Conservation (phyloP, 768 basidiomycete species). For the Lactifluus pinguis region DNA sequence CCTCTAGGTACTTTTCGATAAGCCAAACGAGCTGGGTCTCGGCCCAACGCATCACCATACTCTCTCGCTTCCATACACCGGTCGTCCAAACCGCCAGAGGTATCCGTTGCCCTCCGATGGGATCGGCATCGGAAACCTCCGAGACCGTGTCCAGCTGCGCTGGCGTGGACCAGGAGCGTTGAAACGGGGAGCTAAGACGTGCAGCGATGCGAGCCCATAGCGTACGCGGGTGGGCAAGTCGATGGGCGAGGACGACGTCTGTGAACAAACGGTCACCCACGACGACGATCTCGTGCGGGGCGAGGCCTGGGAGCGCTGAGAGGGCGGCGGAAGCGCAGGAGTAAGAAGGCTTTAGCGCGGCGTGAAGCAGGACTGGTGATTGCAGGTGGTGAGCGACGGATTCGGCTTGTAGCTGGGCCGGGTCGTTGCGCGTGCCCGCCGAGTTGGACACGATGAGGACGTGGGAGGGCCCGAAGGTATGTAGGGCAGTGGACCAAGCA, state of each 20-base stretch:
- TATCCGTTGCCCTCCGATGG: slow-evolving; percentile 25
- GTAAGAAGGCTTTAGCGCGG: slow-evolving; percentile 68
- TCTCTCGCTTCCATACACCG: slow-evolving; percentile 60
- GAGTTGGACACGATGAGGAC: slow-evolving; percentile 93
- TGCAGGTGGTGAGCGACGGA: slow-evolving; percentile 68
- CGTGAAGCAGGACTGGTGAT: slow-evolving; percentile 77
- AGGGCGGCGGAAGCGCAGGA: slow-evolving; percentile 62
- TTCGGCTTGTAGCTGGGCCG: slow-evolving; percentile 83
- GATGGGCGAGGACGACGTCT: slow-evolving; percentile 79
- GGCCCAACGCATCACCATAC: slow-evolving; percentile 49
- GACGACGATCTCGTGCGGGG: slow-evolving; percentile 59
- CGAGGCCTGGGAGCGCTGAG: slow-evolving; percentile 40
- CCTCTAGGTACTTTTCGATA: slow-evolving; percentile 33
- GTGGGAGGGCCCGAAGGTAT: slow-evolving; percentile 66
- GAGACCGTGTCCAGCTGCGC: not conserved
- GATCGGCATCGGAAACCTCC: too few relatives aligned
- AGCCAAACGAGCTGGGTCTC: slow-evolving; percentile 44
- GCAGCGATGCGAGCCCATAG: slow-evolving; percentile 1
- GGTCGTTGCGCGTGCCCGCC: slow-evolving; percentile 71
- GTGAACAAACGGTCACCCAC: slow-evolving; percentile 93
- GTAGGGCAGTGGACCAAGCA: slow-evolving; percentile 66
- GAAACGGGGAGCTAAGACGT: not conserved
- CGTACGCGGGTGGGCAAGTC: slow-evolving; percentile 36
- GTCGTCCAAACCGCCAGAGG: slow-evolving; percentile 66
- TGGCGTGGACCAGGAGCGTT: not conserved